Base-by-base conservation (phyloP, 345 rosid species). In the Ceriops decandra region DNA sequence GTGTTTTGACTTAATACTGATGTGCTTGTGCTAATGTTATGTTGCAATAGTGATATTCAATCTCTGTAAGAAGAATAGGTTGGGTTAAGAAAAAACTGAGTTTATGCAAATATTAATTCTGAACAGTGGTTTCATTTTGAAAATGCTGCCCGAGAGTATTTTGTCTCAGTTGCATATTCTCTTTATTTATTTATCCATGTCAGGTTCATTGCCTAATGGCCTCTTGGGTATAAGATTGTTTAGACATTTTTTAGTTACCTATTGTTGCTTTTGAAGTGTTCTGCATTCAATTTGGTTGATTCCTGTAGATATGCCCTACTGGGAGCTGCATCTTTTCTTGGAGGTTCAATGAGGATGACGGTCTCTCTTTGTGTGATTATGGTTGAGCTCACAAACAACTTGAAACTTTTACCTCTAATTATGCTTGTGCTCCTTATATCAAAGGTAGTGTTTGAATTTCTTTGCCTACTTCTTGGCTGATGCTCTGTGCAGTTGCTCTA, bases 321-420 rank as follows among this genome's bases (percentile, higher is more conserved):
- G 60, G 99, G 99, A 77, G 99, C 96, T 75, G 99, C 99, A 82
- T 91, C 98, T 36, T 95, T 95, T 84, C 99, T 95, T 69, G 99
- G 99, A 46, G 99, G 99, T 77, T 95, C 98, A 60, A 93, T 91
- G 97, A 84, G 99, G 76, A 91, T 95, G 93, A 95, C 99, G 27
- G 99, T 95, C 63, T 87, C 99, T 30, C 83, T 95, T 36, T 95
- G 99, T 75, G 99, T 91, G 62, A 95, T 95, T 58, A 95, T 91
- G 99, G 96, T 95, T 75, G 99, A 95, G 86, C 90, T 95, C 81
- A 85, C 98, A 62, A 95, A 95, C 76, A 95, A 91, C 73, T 84
- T 95, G 82, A 90, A 95, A 65, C 89, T 95, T 67, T 77, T 95
- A 67, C 99, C 99, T 73, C 93, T 95, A 52, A 95, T 95, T 72